A percentile compares a stretch with the other conserved stretches of the same genome.
Conservation (phyloP, 768 basidiomycete genomes). For the Inosperma sp. region DNA sequence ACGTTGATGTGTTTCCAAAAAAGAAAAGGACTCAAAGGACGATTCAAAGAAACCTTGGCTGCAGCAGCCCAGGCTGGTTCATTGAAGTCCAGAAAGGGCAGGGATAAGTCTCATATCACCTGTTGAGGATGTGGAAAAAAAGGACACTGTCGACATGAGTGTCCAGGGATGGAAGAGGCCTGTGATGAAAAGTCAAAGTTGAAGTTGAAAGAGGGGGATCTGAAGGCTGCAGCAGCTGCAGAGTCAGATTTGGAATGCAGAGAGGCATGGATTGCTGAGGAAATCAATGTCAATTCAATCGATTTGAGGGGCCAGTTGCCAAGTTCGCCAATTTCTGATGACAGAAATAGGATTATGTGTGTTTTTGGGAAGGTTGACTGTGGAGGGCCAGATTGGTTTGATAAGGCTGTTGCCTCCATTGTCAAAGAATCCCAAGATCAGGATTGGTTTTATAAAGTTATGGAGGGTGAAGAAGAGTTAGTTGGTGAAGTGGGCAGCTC, state of each 20-base stretch:
- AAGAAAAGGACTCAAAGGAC: not conserved
- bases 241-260: conserved; percentile 1
- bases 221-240: not conserved
- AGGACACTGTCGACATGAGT: conserved; percentile 1
- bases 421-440: not conserved
- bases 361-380: too few relatives aligned
- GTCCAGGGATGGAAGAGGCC: not conserved
- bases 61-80: not conserved
- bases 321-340: too few relatives aligned
- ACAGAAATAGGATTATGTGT: too few relatives aligned
- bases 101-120: not conserved
- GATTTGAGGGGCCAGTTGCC: too few relatives aligned
- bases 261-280: not conserved
- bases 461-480: not conserved
- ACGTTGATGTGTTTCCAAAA: not conserved
- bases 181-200: too few relatives aligned
- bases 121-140: conserved; percentile 4
- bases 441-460: conserved; percentile 5
- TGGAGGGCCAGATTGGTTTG: not conserved
- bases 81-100: not conserved
- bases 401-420: not conserved
- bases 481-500: not conserved
- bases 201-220: not conserved
- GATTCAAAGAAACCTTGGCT: too few relatives aligned
- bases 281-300: too few relatives aligned